Evolutionary conservation across 441 rosid species (phyloP), one percentile per base, ranked within the genome.

Genomic region (Hypseocharis bilobata): DNA sequence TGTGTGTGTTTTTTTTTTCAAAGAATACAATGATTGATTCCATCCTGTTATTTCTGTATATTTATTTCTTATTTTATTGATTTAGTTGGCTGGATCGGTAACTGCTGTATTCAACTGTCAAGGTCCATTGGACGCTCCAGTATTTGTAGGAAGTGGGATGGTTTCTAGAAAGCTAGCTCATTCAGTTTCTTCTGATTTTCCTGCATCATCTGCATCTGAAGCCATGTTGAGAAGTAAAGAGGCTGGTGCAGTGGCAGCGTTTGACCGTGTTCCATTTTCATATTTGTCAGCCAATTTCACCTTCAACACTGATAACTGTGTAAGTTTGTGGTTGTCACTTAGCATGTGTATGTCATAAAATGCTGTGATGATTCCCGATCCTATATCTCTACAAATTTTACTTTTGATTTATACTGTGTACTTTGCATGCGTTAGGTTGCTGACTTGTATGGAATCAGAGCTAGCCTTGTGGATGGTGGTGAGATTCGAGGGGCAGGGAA

Each of bases 401-500:
- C 64, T 44, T 52, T 70, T 47, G 42, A 34, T 32, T 58, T 61
- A 27, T 20, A 19, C 20, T 56, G 16, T 62, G 61, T 57, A 73
- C 44, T 68, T 65, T 76, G 70, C 69, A 36, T 71, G 67, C 75
- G 64, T 68, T 72, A 91, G 99, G 97, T 94, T 77, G 94, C 99
- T 47, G 97, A 94, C 78, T 72, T 94, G 64, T 94, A 94, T 82
- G 99, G 99, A 76, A 94, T 94, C 66, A 84, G 99, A 85, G 99
- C 97, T 74, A 89, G 82, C 80, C 94, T 91, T 81, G 99, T 94
- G 67, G 99, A 94, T 83, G 99, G 99, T 72, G 97, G 99, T 70
- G 99, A 94, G 74, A 89, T 94, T 81, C 87, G 99, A 58, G 99
- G 99, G 68, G 99, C 99, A 34, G 99, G 99, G 73, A 94, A 94